Conservation (phyloP, 257 asterid genomes). For the Eustoma russellianum region DNA sequence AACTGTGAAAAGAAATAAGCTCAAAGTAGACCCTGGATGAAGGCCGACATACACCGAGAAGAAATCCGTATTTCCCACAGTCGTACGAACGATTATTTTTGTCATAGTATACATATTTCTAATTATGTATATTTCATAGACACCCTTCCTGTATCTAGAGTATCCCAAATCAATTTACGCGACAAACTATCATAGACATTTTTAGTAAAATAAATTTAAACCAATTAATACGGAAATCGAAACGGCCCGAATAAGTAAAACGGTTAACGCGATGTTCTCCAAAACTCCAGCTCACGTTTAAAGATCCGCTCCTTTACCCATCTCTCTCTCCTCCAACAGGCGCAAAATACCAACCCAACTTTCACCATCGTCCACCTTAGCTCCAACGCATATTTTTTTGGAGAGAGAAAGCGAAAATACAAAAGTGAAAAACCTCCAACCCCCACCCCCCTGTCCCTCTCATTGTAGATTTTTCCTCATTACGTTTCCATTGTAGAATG, state of each 20-base stretch:
- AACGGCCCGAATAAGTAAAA: not conserved
- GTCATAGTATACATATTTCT: too few species aligned
- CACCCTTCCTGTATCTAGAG: too few species aligned
- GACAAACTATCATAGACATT: too few species aligned
- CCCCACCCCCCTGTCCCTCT: constrained; percentile 1
- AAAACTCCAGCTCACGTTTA: constrained; percentile 6
- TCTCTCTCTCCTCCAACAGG: not conserved
- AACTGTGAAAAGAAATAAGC: too few species aligned
- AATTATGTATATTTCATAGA: too few species aligned
- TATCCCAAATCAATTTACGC: too few species aligned
- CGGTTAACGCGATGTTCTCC: constrained; percentile 9
- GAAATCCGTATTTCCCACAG: too few species aligned
- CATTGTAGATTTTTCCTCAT: not conserved
- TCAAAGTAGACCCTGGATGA: too few species aligned
- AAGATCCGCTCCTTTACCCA: constrained; percentile 1
- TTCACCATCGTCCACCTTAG: not conserved
- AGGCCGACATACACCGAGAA: too few species aligned
- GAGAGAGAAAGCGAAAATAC: constrained; percentile 2
- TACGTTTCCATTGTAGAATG: not conserved
- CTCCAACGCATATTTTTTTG: constrained; percentile 10
- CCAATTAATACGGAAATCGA: too few species aligned
- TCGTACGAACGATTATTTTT: too few species aligned
- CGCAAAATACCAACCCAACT: constrained; percentile 1
- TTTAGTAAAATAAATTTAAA: too few species aligned
- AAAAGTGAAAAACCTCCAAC: not conserved